Conservation (phyloP, 148 eudicot genomes). For the Talinum fruticosum region DNA sequence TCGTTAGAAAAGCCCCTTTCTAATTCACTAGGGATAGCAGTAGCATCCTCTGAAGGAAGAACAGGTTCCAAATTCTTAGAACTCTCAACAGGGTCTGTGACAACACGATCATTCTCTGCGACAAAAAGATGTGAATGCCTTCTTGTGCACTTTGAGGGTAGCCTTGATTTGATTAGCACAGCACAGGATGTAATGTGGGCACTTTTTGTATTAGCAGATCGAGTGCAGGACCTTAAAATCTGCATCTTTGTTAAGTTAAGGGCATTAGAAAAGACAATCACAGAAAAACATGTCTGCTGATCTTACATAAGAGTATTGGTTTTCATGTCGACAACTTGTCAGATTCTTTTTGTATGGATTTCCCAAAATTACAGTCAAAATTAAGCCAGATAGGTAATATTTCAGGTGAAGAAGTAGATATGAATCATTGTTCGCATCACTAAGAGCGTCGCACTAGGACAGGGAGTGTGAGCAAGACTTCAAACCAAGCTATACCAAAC, state of each 20-base stretch:
- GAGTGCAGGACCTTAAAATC: constrained; percentile 28
- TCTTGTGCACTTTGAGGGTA: constrained; percentile 22
- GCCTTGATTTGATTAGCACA: constrained; percentile 30
- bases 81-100: constrained; percentile 32
- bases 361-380: not conserved
- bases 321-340: not conserved
- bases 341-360: not conserved
- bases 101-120: constrained; percentile 47
- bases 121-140: constrained; percentile 38
- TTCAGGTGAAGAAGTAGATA: no score
- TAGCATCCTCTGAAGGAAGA: constrained; percentile 23
- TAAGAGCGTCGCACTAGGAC: no score
- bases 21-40: constrained; percentile 7
- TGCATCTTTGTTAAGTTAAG: constrained; percentile 25
- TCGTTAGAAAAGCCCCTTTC: constrained; percentile 23
- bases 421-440: no score
- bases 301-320: not conserved
- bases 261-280: constrained; percentile 8
- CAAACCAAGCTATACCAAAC: no score
- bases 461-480: no score
- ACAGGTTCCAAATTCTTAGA: constrained; percentile 32
- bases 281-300: not conserved
- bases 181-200: constrained; percentile 30
- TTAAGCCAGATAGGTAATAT: not conserved
- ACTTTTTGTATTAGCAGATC: constrained; percentile 27